Percentiles rank a stretch among this genome's conserved stretches.
Conservation (phyloP, 176 grass and related monocot genomes). For the Zea luxurians region DNA sequence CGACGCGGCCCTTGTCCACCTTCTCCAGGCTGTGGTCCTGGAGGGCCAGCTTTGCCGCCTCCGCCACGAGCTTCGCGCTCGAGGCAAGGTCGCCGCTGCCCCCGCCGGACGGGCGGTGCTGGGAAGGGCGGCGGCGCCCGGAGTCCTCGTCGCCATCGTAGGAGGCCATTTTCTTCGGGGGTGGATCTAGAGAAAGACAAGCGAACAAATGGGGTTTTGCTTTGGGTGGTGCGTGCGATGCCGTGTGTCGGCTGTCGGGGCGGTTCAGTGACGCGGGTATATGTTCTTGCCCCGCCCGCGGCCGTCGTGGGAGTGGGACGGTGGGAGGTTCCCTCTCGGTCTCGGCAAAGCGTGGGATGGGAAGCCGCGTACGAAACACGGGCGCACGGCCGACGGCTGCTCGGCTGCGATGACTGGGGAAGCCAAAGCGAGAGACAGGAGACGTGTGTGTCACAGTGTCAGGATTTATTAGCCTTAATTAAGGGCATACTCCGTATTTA, state of each 20-base stretch:
- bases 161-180: constrained; percentile 43
- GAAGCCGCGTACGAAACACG: not conserved
- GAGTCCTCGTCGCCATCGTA: constrained; percentile 42
- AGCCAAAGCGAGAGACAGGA: not conserved
- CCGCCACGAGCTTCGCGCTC: constrained; percentile 85
- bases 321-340: not conserved
- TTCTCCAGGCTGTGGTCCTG: constrained; percentile 58
- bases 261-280: not conserved
- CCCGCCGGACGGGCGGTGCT: constrained; percentile 38
- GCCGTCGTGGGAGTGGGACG: not conserved
- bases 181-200: constrained; percentile 29
- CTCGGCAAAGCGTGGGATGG: not conserved
- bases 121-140: constrained; percentile 11
- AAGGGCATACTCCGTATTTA: too few relatives aligned
- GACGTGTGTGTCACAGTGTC: not conserved
- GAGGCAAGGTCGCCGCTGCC: constrained; percentile 61
- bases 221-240: not conserved
- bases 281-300: not conserved
- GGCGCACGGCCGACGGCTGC: not conserved
- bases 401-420: not conserved
- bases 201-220: not conserved
- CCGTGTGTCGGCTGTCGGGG: not conserved
- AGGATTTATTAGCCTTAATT: too few relatives aligned
- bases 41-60: constrained; percentile 63
- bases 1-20: constrained; percentile 73